phyloP scores from a whole-genome alignment of 345 rosid genomes.

The Pistacia vera region DNA sequence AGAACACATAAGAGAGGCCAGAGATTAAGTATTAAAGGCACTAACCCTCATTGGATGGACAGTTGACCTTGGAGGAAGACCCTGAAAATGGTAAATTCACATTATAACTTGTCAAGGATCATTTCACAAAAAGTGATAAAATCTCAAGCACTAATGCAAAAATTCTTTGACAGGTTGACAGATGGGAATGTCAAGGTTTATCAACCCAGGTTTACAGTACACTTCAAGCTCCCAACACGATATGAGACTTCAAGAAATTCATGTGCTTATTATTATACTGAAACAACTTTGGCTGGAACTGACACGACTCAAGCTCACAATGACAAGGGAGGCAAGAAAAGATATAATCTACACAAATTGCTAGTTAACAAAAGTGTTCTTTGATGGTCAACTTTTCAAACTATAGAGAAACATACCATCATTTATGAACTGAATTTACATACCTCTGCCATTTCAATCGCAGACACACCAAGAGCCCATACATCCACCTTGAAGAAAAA shows the following conservation, averaged over 20 bases:
- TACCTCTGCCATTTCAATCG: slow-evolving; percentile 99
- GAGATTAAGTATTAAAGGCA: slow-evolving; percentile 22
- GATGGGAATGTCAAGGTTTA: slow-evolving; percentile 7
- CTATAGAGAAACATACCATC: not conserved
- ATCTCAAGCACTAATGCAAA: not conserved
- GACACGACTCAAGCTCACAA: not conserved
- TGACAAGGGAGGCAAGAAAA: not conserved
- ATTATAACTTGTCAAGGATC: not conserved
- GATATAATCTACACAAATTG: not conserved
- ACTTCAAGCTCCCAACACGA: not conserved
- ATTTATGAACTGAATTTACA: slow-evolving; percentile 17
- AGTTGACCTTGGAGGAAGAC: slow-evolving; percentile 95
- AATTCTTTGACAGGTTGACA: not conserved
- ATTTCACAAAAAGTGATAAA: not conserved
- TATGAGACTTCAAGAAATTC: not conserved
- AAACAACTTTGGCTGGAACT: not conserved
- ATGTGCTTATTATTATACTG: not conserved
- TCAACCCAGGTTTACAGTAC: not conserved
- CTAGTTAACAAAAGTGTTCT: not conserved
- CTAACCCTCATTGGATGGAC: slow-evolving; percentile 99
- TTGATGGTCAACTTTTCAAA: not conserved
- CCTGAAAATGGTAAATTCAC: slow-evolving; percentile 48
- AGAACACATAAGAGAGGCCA: not conserved
- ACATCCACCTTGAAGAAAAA: slow-evolving; percentile 83
- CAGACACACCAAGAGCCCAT: slow-evolving; percentile 99